Evolutionary conservation across 2,329 filamentous ascomycete species (phyloP).

Genomic region (Epichloe uncinata): DNA sequence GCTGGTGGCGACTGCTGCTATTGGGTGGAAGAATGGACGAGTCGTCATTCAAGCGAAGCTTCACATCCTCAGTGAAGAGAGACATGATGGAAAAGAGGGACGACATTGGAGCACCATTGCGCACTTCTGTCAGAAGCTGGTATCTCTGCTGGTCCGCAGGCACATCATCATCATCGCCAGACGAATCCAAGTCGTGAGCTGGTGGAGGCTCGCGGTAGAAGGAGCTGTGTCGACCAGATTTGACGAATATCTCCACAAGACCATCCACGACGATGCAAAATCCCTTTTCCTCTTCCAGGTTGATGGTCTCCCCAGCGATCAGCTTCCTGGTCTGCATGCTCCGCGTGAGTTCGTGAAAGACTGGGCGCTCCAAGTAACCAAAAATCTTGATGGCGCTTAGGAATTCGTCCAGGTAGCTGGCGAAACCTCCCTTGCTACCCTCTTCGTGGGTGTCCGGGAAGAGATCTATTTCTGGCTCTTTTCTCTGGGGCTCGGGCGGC

Average conservation of each 20-base stretch:
- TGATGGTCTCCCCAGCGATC: constrained; percentile 87
- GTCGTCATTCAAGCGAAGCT: constrained; percentile 61
- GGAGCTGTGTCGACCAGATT: constrained; percentile 45
- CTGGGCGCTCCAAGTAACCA: constrained; percentile 87
- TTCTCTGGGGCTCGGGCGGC: constrained; percentile 86
- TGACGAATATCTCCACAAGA: constrained; percentile 94
- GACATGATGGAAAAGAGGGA: constrained; percentile 96
- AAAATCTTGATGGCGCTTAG: constrained; percentile 98
- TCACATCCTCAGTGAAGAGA: constrained; percentile 89
- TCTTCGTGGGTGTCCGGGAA: constrained; percentile 89
- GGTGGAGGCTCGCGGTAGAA: constrained; percentile 11
- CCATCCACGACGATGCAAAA: constrained; percentile 97
- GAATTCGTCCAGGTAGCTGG: constrained; percentile 97
- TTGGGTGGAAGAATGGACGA: constrained; percentile 14
- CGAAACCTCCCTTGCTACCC: constrained; percentile 76
- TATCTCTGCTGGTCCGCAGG: constrained; percentile 67
- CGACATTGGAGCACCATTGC: constrained; percentile 96
- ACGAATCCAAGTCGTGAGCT: constrained; percentile 25
- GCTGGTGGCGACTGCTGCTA: constrained; percentile 15
- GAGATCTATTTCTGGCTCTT: constrained; percentile 88
- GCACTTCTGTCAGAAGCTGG: constrained; percentile 90
- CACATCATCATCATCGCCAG: constrained; percentile 49
- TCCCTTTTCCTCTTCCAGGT: constrained; percentile 93
- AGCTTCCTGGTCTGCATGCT: constrained; percentile 98
- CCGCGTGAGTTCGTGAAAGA: constrained; percentile 92